Evolutionary conservation across 768 basidiomycete genomes (phyloP).

Genomic region (Hericium coralloides): DNA sequence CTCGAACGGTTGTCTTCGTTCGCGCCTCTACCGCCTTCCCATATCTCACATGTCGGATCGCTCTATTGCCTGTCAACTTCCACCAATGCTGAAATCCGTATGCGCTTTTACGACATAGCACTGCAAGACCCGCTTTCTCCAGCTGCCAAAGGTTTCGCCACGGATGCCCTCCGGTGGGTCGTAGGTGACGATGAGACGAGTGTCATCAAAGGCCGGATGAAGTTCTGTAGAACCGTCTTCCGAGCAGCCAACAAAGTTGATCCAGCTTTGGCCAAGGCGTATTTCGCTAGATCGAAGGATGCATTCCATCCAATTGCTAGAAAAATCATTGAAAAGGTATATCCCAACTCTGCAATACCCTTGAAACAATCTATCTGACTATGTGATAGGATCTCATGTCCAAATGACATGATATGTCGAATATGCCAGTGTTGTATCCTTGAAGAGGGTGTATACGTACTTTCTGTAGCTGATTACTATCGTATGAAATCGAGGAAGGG

Average conservation of each 20-base stretch:
- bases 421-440: too few relatives aligned
- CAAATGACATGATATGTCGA: background rate
- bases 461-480: too few relatives aligned
- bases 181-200: conserved; percentile 49
- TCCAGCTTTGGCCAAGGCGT: conserved; percentile 37
- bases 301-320: conserved; percentile 73
- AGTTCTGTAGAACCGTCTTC: conserved; percentile 71
- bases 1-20: conserved; percentile 70
- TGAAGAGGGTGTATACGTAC: too few relatives aligned
- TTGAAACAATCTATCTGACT: too few relatives aligned
- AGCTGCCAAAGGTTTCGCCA: conserved; percentile 43
- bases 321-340: conserved; percentile 68
- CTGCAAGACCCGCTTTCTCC: conserved; percentile 38
- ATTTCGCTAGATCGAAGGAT: conserved; percentile 37
- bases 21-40: conserved; percentile 45
- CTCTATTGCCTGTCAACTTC: conserved; percentile 44
- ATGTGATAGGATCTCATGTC: conserved; percentile 19
- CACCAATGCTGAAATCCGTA: conserved; percentile 66
- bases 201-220: conserved; percentile 72
- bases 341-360: background rate
- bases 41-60: conserved; percentile 50
- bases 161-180: conserved; percentile 57
- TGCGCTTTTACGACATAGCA: conserved; percentile 70
- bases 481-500: too few relatives aligned
- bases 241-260: conserved; percentile 46